A percentile compares a stretch with the other conserved stretches of the same genome.
Conservation (phyloP, 169 alveolate genomes). For the Plasmodium coatneyi region DNA sequence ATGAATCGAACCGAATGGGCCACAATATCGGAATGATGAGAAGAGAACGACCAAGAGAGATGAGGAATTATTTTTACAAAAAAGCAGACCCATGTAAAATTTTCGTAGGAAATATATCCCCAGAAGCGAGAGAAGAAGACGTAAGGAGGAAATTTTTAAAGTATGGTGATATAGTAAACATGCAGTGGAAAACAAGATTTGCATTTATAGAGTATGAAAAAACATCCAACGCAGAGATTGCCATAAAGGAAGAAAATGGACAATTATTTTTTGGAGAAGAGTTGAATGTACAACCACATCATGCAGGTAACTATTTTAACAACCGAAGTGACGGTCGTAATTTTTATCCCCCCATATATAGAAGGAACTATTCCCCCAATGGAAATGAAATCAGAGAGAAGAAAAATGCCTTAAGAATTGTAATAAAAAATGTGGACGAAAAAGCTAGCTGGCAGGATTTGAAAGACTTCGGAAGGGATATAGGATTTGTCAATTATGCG, state of each 20-base stretch:
- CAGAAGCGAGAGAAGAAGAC: slow-evolving; percentile 88
- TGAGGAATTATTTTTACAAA: slow-evolving; percentile 29
- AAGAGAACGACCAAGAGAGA: slow-evolving; percentile 32
- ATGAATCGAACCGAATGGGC: slow-evolving; percentile 10
- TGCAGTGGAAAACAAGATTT: slow-evolving; percentile 86
- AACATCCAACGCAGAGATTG: slow-evolving; percentile 78
- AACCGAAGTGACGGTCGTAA: slow-evolving; percentile 48
- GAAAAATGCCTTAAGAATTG: slow-evolving; percentile 76
- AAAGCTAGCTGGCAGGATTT: slow-evolving; percentile 90
- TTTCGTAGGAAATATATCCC: slow-evolving; percentile 88
- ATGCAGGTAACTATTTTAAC: slow-evolving; percentile 67
- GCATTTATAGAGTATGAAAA: slow-evolving; percentile 87
- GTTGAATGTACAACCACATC: slow-evolving; percentile 86
- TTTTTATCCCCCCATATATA: slow-evolving; percentile 13
- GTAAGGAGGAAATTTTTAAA: slow-evolving; percentile 82
- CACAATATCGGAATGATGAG: slow-evolving; percentile 29
- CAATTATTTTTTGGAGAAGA: slow-evolving; percentile 77
- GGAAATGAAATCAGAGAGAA: slow-evolving; percentile 75
- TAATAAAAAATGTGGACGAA: slow-evolving; percentile 86
- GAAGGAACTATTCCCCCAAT: slow-evolving; percentile 63
- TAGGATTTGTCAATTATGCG: slow-evolving; percentile 88
- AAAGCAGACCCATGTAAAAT: slow-evolving; percentile 81
- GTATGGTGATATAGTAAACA: slow-evolving; percentile 85
- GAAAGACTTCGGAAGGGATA: slow-evolving; percentile 89
- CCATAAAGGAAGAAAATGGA: slow-evolving; percentile 81